phyloP scores from a whole-genome alignment of 768 basidiomycete species.

The Gloeopeniophorella convolvens region DNA sequence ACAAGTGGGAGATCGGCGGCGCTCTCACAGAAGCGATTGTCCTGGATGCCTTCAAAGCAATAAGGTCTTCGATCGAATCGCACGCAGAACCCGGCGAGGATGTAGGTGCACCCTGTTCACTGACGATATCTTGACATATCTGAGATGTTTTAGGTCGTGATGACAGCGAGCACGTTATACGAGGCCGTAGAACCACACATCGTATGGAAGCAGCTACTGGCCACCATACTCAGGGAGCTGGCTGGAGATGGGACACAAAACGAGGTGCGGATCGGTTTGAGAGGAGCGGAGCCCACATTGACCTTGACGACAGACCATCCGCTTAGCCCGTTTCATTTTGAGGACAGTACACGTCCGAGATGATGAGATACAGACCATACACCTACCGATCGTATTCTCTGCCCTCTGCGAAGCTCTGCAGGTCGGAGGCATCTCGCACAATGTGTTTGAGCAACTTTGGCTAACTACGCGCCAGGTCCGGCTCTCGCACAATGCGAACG shows the following conservation, averaged over 20 bases:
- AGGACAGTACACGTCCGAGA: constrained; percentile 71
- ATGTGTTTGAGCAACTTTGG: background rate
- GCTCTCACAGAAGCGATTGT: constrained; percentile 71
- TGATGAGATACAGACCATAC: constrained; percentile 76
- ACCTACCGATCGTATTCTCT: constrained; percentile 74
- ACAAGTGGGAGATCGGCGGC: constrained; percentile 95
- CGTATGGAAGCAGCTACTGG: constrained; percentile 75
- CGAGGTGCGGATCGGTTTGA: constrained; percentile 39
- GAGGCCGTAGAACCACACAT: constrained; percentile 89
- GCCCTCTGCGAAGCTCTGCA: constrained; percentile 57
- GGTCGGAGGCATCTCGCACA: constrained; percentile 36
- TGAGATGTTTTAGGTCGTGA: constrained; percentile 44
- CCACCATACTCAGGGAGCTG: constrained; percentile 50
- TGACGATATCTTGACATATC: background rate
- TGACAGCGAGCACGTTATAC: constrained; percentile 84
- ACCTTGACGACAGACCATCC: constrained; percentile 44
- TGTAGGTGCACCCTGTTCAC: constrained; percentile 33
- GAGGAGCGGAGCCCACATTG: constrained; percentile 1
- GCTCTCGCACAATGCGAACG: background rate
- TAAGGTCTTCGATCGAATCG: constrained; percentile 50
- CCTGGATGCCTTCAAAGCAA: constrained; percentile 71
- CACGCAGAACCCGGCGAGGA: constrained; percentile 53
- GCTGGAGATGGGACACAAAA: constrained; percentile 33
- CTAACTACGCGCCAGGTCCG: background rate
- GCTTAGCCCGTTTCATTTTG: constrained; percentile 67